Evolutionary conservation across 192 early-diverging fungal species (phyloP), one percentile per base, ranked within the genome.

Genomic region (Glomus cerebriforme): DNA sequence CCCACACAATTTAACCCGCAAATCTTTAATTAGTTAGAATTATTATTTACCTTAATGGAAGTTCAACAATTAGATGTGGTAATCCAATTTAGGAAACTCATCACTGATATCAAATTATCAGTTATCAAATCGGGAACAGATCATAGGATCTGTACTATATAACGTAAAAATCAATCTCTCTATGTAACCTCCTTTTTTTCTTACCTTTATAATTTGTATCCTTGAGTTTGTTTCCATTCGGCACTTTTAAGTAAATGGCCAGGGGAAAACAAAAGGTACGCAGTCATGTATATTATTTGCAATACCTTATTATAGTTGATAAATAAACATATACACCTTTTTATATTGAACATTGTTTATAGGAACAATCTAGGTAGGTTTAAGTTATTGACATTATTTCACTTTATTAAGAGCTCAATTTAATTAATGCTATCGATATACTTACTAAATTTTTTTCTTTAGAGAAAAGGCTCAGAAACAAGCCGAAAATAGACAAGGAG

Each of bases 221-320:
- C 19, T 22, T 4, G 49, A 54, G 49, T 22, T 54, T 54, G 15
- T 54, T 54, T 54, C 17, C 19, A 54, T 54, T 54, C 15, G 49
- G 13, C 19, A 4, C 49, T 64, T 64, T 68, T 68, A 22, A 34
- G 66, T n/a, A 68, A 68, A 83, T 83, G 83, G 77, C 77, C 22
- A 79, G 83, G 26, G 83, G 83, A 74, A 83, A 83, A 47, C 83
- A 83, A 71, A 83, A 83, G 82, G 83, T 77, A 47, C 26, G 64
- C n/a, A n/a, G 37, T 45, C 22, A 31, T 19, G 26, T 45, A 47
- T 29, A 58, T 7, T 19, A n/a, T 31, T 29, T 54, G 13, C 0
- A 73, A 45, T 27, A 6, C 17, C 29, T 54, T 54, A 54, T 54
- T 54, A 7, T 22, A 6, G 19, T 17, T 54, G 7, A 54, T 54